These are phyloP conservation scores for Apiospora aurea DNA, from an alignment of 2,329 filamentous ascomycete genomes.

Conservation along the genomic window DNA sequence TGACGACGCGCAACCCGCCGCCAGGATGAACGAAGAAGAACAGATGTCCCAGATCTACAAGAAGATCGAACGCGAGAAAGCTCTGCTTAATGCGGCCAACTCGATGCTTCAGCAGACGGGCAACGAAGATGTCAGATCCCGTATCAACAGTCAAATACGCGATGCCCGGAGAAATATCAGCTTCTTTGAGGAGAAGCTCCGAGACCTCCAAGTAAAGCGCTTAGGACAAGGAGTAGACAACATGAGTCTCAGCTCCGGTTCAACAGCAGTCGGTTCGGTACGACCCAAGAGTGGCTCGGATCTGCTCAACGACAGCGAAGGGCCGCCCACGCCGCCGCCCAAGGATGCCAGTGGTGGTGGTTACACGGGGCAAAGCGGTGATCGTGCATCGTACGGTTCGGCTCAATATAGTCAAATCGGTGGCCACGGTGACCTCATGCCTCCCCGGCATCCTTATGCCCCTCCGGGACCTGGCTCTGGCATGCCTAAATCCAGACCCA, in stretches of 20 bases:
- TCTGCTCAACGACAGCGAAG: conserved; percentile 51
- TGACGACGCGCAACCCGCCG: conserved; percentile 46
- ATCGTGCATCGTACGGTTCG: conserved; percentile 70
- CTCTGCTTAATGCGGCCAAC: conserved; percentile 91
- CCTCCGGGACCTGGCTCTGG: conserved; percentile 72
- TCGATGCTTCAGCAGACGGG: conserved; percentile 95
- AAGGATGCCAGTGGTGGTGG: conserved; percentile 65
- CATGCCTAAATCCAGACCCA: conserved; percentile 78
- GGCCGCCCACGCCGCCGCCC: conserved; percentile 71
- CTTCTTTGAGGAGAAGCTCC: conserved; percentile 92
- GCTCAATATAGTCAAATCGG: conserved; percentile 63
- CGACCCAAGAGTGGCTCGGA: conserved; percentile 54
- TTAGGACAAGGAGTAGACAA: conserved; percentile 71
- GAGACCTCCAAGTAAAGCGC: conserved; percentile 84
- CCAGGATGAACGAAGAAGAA: conserved; percentile 69
- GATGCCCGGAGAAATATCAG: conserved; percentile 92
- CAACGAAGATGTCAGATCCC: conserved; percentile 89
- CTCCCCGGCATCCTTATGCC: conserved; percentile 79
- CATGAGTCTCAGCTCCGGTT: conserved; percentile 67
- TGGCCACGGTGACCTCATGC: conserved; percentile 77
- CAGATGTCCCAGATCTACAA: conserved; percentile 81
- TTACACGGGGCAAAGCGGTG: conserved; percentile 47
- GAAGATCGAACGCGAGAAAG: conserved; percentile 98
- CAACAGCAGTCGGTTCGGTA: conserved; percentile 44
- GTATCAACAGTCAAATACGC: conserved; percentile 92